Conservation (phyloP, 164 flowering plant species). For the Magnolia changhungtana region DNA sequence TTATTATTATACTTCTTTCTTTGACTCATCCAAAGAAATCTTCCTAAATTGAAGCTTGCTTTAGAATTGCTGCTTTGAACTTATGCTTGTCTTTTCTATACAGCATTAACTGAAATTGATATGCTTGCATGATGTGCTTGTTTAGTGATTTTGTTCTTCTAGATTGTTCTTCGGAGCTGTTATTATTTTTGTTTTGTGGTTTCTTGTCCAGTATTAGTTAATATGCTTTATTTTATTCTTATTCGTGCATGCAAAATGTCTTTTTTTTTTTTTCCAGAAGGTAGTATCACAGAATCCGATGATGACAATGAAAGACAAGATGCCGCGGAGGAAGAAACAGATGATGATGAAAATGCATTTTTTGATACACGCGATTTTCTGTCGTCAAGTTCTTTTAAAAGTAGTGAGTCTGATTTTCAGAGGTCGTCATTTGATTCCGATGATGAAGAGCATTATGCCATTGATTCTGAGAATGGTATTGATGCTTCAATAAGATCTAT, state of each 20-base stretch:
- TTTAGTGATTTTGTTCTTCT: neutral
- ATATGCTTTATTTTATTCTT: neutral
- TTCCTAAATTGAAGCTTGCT: too few species aligned
- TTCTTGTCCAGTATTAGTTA: neutral
- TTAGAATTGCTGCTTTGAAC: too few species aligned
- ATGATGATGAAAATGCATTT: slow-evolving; percentile 80
- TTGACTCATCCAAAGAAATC: too few species aligned
- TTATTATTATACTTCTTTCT: too few species aligned
- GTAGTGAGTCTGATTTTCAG: slow-evolving; percentile 72
- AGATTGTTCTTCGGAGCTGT: neutral
- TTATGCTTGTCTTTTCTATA: too few species aligned
- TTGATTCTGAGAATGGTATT: slow-evolving; percentile 50
- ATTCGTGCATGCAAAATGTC: neutral
- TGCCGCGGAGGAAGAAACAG: slow-evolving; percentile 87
- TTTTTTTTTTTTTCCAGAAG: slow-evolving; percentile 44
- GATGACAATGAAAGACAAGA: slow-evolving; percentile 86
- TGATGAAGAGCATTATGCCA: slow-evolving; percentile 48
- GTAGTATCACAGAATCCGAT: slow-evolving; percentile 76
- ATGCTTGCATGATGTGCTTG: too few species aligned
- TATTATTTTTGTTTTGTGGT: neutral
- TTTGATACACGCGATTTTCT: slow-evolving; percentile 95
- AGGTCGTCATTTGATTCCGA: slow-evolving; percentile 73
- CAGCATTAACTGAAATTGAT: too few species aligned
- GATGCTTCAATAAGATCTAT: slow-evolving; percentile 59
- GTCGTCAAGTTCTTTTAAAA: slow-evolving; percentile 87